phyloP scores from a whole-genome alignment of 768 basidiomycete genomes.

The Tylopilus felleus region DNA sequence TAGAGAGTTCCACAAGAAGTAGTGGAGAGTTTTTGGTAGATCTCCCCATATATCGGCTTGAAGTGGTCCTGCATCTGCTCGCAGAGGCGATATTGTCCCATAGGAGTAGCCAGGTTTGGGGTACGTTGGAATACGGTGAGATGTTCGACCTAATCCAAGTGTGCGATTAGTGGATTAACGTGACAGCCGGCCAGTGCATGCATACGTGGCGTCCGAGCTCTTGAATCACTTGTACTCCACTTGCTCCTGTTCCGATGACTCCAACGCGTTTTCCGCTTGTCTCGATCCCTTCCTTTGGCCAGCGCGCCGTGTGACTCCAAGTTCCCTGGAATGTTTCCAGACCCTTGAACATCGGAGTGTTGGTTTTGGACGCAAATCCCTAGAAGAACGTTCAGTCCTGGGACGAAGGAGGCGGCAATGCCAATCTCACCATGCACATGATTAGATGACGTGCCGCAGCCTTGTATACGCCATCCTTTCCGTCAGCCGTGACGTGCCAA shows the following conservation, averaged over 20 bases:
- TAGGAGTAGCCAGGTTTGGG: slow-evolving; percentile 11
- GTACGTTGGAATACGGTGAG: slow-evolving; percentile 17
- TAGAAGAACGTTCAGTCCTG: neutral
- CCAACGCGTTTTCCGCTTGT: slow-evolving; percentile 11
- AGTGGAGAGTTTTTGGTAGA: neutral
- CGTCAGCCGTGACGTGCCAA: slow-evolving; percentile 6
- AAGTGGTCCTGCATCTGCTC: slow-evolving; percentile 9
- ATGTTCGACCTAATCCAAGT: neutral
- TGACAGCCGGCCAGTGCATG: neutral
- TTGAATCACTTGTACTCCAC: slow-evolving; percentile 14
- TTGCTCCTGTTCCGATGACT: slow-evolving; percentile 16
- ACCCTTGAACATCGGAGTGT: slow-evolving; percentile 10
- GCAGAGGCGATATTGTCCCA: slow-evolving; percentile 11
- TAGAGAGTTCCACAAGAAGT: neutral
- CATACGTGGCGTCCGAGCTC: slow-evolving; percentile 13
- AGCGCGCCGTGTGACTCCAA: slow-evolving; percentile 11
- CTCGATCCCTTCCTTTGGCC: slow-evolving; percentile 18
- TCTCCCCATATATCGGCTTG: slow-evolving; percentile 11
- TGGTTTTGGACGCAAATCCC: slow-evolving; percentile 11
- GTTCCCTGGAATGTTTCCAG: slow-evolving; percentile 7
- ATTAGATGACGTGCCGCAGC: slow-evolving; percentile 11
- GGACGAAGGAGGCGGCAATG: neutral
- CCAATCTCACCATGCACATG: slow-evolving; percentile 9
- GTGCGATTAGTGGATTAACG: neutral
- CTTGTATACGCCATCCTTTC: slow-evolving; percentile 9